These are phyloP conservation scores for Pterocarpus macrocarpus DNA, from an alignment of 306 rosid genomes.

Conservation along the genomic window DNA sequence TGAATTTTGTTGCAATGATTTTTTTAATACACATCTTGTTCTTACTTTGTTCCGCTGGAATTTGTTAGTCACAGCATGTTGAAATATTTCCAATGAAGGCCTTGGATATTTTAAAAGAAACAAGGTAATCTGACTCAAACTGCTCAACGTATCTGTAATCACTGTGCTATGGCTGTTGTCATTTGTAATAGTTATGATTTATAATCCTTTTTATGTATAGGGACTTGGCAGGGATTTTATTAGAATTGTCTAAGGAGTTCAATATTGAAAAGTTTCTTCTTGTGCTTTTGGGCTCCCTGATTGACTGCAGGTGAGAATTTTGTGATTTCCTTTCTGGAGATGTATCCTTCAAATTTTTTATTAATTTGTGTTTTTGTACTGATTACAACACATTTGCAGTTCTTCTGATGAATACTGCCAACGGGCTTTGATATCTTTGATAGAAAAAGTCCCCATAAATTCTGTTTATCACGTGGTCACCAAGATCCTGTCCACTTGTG, in stretches of 20 bases:
- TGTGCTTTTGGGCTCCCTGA: constrained; percentile 79
- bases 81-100: constrained; percentile 75
- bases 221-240: constrained; percentile 69
- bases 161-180: constrained; percentile 22
- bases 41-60: constrained; percentile 45
- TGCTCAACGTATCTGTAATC: constrained; percentile 26
- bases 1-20: constrained; percentile 17
- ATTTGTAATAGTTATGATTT: constrained; percentile 35
- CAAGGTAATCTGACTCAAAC: constrained; percentile 61
- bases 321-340: constrained; percentile 21
- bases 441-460: constrained; percentile 70
- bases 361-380: constrained; percentile 41
- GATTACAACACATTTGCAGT: constrained; percentile 62
- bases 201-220: constrained; percentile 54
- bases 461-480: constrained; percentile 66
- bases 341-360: constrained; percentile 16
- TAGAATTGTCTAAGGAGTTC: constrained; percentile 75
- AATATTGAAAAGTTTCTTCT: constrained; percentile 74
- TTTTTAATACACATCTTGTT: not conserved
- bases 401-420: constrained; percentile 68
- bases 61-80: constrained; percentile 73
- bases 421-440: constrained; percentile 69
- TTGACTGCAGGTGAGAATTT: constrained; percentile 73
- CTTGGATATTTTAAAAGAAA: constrained; percentile 70
- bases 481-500: constrained; percentile 71